phyloP scores from a whole-genome alignment of 441 rosid species.

The Biscutella auriculata region DNA sequence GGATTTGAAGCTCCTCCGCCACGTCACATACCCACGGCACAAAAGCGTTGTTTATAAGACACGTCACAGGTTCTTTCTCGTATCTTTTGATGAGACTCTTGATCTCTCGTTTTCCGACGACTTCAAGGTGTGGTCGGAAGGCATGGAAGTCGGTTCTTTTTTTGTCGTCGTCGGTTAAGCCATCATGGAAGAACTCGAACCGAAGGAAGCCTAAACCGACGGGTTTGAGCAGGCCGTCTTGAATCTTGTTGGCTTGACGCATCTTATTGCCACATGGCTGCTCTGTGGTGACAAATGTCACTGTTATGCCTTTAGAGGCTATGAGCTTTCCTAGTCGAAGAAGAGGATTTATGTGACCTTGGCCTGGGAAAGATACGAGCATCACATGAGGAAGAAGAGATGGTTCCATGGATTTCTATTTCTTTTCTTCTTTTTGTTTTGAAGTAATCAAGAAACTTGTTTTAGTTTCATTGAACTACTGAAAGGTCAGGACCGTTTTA shows the following conservation, averaged over 20 bases:
- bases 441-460: neutral
- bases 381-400: slow-evolving; percentile 39
- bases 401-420: slow-evolving; percentile 15
- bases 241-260: slow-evolving; percentile 33
- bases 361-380: slow-evolving; percentile 53
- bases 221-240: slow-evolving; percentile 24
- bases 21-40: slow-evolving; percentile 71
- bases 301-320: slow-evolving; percentile 51
- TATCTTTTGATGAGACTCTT: slow-evolving; percentile 26
- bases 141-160: slow-evolving; percentile 28
- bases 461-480: neutral
- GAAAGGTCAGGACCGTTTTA: too few relatives aligned
- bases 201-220: slow-evolving; percentile 45
- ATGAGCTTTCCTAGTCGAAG: slow-evolving; percentile 55
- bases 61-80: slow-evolving; percentile 40
- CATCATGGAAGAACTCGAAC: slow-evolving; percentile 40
- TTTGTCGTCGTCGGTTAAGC: slow-evolving; percentile 29
- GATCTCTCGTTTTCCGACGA: slow-evolving; percentile 27
- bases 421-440: too few relatives aligned
- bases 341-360: slow-evolving; percentile 62
- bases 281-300: slow-evolving; percentile 44
- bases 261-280: slow-evolving; percentile 30
- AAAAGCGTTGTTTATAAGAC: slow-evolving; percentile 55
- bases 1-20: slow-evolving; percentile 43
- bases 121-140: slow-evolving; percentile 15